Base-by-base conservation (phyloP, 208 protist genomes). In the Trypanosoma theileri region DNA sequence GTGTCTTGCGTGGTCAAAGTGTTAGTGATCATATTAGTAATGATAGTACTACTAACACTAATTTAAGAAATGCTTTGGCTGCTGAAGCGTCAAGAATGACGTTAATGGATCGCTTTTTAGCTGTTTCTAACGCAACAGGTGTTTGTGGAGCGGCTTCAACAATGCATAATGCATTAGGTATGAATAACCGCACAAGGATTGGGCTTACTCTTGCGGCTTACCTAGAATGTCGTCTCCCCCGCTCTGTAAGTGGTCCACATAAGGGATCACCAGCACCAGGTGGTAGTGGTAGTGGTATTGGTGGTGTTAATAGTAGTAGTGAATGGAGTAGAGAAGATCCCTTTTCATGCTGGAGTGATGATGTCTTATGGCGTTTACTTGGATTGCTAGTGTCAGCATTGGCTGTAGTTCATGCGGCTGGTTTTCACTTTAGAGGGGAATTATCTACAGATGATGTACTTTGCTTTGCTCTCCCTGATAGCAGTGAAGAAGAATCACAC, bases 311-410 rank as follows among this genome's bases (percentile, higher is more conserved):
- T 19, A 40, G 16, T 16, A 44, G n/a, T 16, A 40, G 11, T 42
- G 19, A 46, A 44, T 14, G 56, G 64, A 17, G 16, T 22, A 45
- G 17, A 26, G 22, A 13, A 21, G 62, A 69, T 63, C 57, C 40
- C 41, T 65, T 80, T 63, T 73, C 68, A 62, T 60, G 59, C 45
- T 95, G 90, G 88, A 78, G 75, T 11, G 87, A 95, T 62, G 87
- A 92, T 55, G 51, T 91, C 59, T 57, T 93, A 53, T 95, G 90
- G 88, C 80, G 80, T 24, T 65, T 95, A 57, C 60, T 95, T 16
- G 70, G 72, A 35, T 77, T 79, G 4, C 61, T 95, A 9, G 66
- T 95, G 2, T 87, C 87, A 9, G 78, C 59, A 22, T 64, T 92
- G 4, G 85, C 85, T 4, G 75, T 92, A 7, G 70, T 81, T 31